Conservation (phyloP, 768 basidiomycete genomes). For the Boletus eberwhitei region DNA sequence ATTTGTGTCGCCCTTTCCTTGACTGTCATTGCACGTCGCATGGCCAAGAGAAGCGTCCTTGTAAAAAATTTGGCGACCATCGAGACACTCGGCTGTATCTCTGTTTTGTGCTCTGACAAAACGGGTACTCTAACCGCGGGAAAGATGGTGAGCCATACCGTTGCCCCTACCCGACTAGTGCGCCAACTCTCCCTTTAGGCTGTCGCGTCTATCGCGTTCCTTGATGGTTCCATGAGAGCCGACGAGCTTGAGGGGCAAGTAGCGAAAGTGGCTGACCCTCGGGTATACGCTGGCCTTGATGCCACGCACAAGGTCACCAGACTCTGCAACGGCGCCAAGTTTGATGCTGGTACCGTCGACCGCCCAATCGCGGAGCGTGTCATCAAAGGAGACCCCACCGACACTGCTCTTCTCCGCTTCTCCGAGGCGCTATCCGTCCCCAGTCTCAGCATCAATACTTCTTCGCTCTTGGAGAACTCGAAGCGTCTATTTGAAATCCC, state of each 20-base stretch:
- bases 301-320: conserved; percentile 40
- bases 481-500: conserved; percentile 36
- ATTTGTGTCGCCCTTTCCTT: conserved; percentile 49
- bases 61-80: conserved; percentile 53
- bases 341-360: conserved; percentile 33
- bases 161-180: neutral
- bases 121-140: conserved; percentile 51
- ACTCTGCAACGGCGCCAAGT: conserved; percentile 59
- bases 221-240: conserved; percentile 24
- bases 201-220: conserved; percentile 40
- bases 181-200: conserved; percentile 24
- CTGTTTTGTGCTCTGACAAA: conserved; percentile 54
- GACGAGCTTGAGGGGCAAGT: conserved; percentile 20
- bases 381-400: conserved; percentile 49
- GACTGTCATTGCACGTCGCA: conserved; percentile 46
- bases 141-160: conserved; percentile 37
- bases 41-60: conserved; percentile 44
- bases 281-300: conserved; percentile 24
- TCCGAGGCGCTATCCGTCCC: conserved; percentile 33
- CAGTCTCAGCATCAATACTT: conserved; percentile 17
- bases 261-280: conserved; percentile 5
- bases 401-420: conserved; percentile 52
- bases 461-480: conserved; percentile 22
- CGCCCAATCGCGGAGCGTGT: conserved; percentile 32
- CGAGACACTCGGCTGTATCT: conserved; percentile 51